Evolutionary conservation across 306 rosid species (phyloP), one percentile per base, ranked within the genome.

Genomic region (Rosa lucieae): DNA sequence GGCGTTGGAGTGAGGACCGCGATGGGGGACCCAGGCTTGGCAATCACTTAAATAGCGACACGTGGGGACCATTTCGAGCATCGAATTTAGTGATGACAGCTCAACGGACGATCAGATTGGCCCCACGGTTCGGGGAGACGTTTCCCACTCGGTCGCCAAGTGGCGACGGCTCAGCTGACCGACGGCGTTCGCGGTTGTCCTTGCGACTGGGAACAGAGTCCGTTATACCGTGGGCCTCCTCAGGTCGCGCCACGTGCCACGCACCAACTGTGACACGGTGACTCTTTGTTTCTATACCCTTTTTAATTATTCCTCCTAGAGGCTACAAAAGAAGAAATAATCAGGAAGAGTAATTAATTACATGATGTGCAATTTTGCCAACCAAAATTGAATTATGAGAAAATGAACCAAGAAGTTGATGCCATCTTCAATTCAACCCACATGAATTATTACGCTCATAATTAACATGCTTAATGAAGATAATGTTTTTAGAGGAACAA

Each of bases 61-160:
- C 67, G 77, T 44, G 77, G 79, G 81, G 73, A 62, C 77, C 75
- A 53, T 14, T 4, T 3, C 20, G 20, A 35, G 10, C 76, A 61
- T 81, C 21, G n/a, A 58, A 81, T 44, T 79, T 40, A 76, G 84
- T 58, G 81, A 49, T 9, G 85, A 76, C 88, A 70, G 81, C 84
- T 67, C 81, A 80, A 40, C 83, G 32, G 9, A 72, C 37, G 39
- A 44, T 39, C 9, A 5, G 20, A 1, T 23, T 3, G 10, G 70
- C 5, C 68, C 46, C 66, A 18, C 1, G 11, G 2, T 63, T 68
- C 37, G 32, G 77, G 32, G 8, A 21, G n/a, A 3, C 46, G 6
- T 8, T 75, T 44, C 35, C 29, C 44, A 73, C 79, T 72, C 20
- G 5, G 12, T 3, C 47, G 65, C 67, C 89, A 78, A 80, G 84